These are phyloP conservation scores for Sugiyamaella grinbergsii DNA, from an alignment of 1,139 yeast species.

Conservation along the genomic window DNA sequence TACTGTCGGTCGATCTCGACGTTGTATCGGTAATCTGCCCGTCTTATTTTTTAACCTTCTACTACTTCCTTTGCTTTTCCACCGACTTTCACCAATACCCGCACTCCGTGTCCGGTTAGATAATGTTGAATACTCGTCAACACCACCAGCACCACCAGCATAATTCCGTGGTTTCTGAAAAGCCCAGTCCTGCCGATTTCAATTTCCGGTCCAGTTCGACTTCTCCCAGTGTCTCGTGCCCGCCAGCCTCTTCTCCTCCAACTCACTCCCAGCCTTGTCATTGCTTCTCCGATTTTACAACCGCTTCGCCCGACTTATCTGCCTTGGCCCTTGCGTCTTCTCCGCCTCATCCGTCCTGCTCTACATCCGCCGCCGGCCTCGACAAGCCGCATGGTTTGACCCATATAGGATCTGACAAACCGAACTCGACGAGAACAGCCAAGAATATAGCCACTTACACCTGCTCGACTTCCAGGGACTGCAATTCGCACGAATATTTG, in stretches of 20 bases:
- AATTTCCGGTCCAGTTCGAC: too few relatives aligned
- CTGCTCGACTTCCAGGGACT: background rate
- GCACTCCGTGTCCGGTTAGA: background rate
- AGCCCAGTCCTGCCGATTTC: too few relatives aligned
- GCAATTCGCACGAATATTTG: background rate
- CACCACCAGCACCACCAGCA: too few relatives aligned
- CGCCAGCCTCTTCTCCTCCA: background rate
- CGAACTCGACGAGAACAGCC: too few relatives aligned
- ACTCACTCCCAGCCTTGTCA: background rate
- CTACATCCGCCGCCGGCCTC: background rate
- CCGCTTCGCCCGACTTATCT: background rate
- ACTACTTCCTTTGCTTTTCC: background rate
- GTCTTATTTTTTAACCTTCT: background rate
- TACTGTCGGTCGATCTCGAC: background rate
- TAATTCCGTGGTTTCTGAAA: too few relatives aligned
- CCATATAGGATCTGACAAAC: slow-evolving; percentile 1
- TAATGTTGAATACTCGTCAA: too few relatives aligned
- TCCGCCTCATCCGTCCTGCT: background rate
- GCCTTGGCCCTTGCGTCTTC: background rate
- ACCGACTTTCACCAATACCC: background rate
- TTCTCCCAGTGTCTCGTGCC: too few relatives aligned
- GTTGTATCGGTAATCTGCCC: too few relatives aligned
- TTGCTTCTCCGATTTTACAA: background rate
- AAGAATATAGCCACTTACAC: too few relatives aligned
- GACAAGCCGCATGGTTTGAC: slow-evolving; percentile 4